Conservation (phyloP, 768 basidiomycete species). For the Tylopilus subfusipes region DNA sequence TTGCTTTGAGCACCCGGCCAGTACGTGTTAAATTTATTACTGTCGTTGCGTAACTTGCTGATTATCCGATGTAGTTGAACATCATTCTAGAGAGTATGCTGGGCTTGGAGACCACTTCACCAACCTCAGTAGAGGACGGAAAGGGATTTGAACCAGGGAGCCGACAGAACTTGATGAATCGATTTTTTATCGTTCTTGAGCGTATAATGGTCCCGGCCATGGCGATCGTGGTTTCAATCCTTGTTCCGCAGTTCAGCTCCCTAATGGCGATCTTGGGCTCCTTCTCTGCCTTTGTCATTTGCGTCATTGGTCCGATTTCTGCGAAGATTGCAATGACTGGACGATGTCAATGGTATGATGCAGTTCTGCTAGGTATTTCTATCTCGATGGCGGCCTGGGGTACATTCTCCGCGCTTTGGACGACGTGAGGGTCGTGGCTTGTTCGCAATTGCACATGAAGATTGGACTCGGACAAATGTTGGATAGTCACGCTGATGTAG, state of each 20-base stretch:
- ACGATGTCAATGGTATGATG: constrained; percentile 50
- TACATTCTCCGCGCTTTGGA: constrained; percentile 60
- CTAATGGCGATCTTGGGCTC: constrained; percentile 90
- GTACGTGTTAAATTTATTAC: constrained; percentile 37
- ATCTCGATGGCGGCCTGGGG: constrained; percentile 75
- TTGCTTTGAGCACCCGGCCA: constrained; percentile 78
- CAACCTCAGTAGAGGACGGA: constrained; percentile 25
- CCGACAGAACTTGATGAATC: constrained; percentile 29
- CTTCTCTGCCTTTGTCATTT: constrained; percentile 77
- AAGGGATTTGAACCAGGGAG: constrained; percentile 14
- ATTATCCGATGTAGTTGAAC: constrained; percentile 52
- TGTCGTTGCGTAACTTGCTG: not conserved
- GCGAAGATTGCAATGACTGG: constrained; percentile 62
- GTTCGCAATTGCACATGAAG: not conserved
- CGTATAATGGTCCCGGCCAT: constrained; percentile 55
- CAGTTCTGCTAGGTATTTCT: constrained; percentile 47
- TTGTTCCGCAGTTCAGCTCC: constrained; percentile 75
- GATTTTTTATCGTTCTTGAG: constrained; percentile 46
- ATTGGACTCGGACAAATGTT: not conserved
- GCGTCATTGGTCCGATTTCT: constrained; percentile 71
- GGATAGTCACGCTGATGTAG: not conserved
- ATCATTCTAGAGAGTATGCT: constrained; percentile 77
- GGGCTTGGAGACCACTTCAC: constrained; percentile 50
- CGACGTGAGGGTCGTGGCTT: constrained; percentile 21
- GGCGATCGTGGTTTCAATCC: constrained; percentile 67